phyloP scores from a whole-genome alignment of 192 early-diverging fungal genomes.

The Umbelopsis sp. region DNA sequence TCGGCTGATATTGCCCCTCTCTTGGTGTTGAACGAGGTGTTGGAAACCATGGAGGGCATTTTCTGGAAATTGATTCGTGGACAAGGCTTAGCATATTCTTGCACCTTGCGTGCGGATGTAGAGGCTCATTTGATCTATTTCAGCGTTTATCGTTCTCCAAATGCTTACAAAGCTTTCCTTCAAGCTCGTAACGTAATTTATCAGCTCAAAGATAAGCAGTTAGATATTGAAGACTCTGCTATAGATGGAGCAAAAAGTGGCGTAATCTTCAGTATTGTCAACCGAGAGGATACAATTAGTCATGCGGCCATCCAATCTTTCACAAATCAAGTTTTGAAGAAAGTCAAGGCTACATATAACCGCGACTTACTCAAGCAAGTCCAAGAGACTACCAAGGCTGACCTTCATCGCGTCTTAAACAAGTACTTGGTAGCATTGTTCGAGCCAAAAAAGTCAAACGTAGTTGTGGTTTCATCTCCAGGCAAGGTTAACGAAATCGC shows the following conservation, averaged over 20 bases:
- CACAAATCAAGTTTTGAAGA: slow-evolving; percentile 51
- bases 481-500: slow-evolving; percentile 56
- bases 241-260: slow-evolving; percentile 63
- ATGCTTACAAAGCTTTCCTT: slow-evolving; percentile 56
- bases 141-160: slow-evolving; percentile 53
- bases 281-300: slow-evolving; percentile 43
- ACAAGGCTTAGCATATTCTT: slow-evolving; percentile 58
- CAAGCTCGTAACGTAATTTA: slow-evolving; percentile 53
- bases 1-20: slow-evolving; percentile 58
- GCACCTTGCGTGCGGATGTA: slow-evolving; percentile 45
- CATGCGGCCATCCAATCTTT: slow-evolving; percentile 52
- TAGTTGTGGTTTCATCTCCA: slow-evolving; percentile 53
- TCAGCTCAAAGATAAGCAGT: slow-evolving; percentile 49
- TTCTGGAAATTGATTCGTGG: slow-evolving; percentile 69
- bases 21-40: slow-evolving; percentile 54
- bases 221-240: slow-evolving; percentile 47
- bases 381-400: slow-evolving; percentile 51
- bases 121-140: slow-evolving; percentile 54
- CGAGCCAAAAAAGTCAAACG: slow-evolving; percentile 47
- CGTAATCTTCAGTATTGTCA: slow-evolving; percentile 56
- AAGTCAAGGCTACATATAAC: slow-evolving; percentile 51
- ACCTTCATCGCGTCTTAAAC: slow-evolving; percentile 48
- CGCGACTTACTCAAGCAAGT: slow-evolving; percentile 53
- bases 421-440: slow-evolving; percentile 58
- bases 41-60: slow-evolving; percentile 60